Percentiles rank a stretch among this genome's conserved stretches.
phyloP scores from a whole-genome alignment of 2,329 filamentous ascomycete genomes.

The Penicillium brasilianum region DNA sequence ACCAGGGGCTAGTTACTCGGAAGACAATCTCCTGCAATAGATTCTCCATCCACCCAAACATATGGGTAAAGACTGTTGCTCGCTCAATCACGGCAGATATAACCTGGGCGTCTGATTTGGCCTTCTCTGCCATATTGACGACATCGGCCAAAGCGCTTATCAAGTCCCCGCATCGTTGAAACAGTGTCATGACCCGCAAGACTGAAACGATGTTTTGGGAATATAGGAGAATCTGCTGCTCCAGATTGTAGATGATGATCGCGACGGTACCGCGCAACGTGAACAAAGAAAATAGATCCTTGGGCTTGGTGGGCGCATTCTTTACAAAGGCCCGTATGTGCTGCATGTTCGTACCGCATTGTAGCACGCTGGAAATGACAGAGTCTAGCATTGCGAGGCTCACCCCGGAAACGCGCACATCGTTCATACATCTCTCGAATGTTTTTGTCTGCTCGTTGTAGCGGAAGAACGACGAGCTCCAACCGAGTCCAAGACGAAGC shows the following conservation, averaged over 20 bases:
- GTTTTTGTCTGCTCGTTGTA: constrained; percentile 42
- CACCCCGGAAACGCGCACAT: constrained; percentile 57
- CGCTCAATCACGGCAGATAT: constrained; percentile 67
- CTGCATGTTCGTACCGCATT: constrained; percentile 46
- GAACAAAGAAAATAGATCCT: constrained; percentile 39
- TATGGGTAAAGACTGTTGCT: constrained; percentile 67
- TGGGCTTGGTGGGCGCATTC: constrained; percentile 32
- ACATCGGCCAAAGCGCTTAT: constrained; percentile 44
- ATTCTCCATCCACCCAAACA: constrained; percentile 64
- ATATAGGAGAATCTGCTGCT: constrained; percentile 39
- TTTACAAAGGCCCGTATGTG: constrained; percentile 43
- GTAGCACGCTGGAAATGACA: constrained; percentile 38
- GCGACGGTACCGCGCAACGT: constrained; percentile 42
- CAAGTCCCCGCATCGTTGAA: constrained; percentile 45
- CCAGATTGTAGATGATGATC: constrained; percentile 45
- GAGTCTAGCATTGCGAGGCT: constrained; percentile 51
- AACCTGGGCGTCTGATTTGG: constrained; percentile 63
- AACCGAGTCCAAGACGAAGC: constrained; percentile 50
- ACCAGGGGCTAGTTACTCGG: constrained; percentile 68
- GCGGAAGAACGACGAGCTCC: constrained; percentile 51
- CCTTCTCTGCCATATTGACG: constrained; percentile 53
- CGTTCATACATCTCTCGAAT: constrained; percentile 50
- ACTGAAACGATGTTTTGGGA: constrained; percentile 38
- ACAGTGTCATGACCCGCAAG: constrained; percentile 46
- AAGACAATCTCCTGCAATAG: constrained; percentile 71